phyloP scores from a whole-genome alignment of 1,284 basidiomycete genomes.

The Ganoderma resinaceum region DNA sequence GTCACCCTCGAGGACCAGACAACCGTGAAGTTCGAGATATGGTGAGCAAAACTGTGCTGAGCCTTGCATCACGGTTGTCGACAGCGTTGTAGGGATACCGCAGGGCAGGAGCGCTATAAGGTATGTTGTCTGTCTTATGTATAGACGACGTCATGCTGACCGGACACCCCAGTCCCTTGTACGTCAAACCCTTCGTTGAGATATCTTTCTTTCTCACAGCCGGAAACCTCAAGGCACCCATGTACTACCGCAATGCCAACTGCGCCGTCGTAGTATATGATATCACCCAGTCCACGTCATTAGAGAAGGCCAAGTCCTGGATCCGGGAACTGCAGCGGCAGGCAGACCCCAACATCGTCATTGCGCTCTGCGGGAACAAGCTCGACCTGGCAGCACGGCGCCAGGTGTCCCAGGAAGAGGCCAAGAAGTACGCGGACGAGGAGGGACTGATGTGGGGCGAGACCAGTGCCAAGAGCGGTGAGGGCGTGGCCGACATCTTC shows the following conservation, averaged over 20 bases:
- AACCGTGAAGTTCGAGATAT: conserved; percentile 97
- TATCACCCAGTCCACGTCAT: conserved; percentile 85
- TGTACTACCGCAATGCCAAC: conserved; percentile 92
- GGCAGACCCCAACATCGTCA: conserved; percentile 96
- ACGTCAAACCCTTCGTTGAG: conserved; percentile 20
- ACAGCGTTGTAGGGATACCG: conserved; percentile 76
- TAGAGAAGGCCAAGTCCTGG: conserved; percentile 97
- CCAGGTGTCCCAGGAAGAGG: conserved; percentile 85
- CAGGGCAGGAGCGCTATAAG: conserved; percentile 93
- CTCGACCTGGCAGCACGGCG: conserved; percentile 84
- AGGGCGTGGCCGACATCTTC: conserved; percentile 91
- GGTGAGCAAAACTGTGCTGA: conserved; percentile 58
- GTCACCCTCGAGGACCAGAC: conserved; percentile 90
- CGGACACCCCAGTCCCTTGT: conserved; percentile 37
- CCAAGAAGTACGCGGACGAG: conserved; percentile 93
- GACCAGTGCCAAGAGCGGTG: conserved; percentile 94
- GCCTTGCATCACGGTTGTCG: background rate
- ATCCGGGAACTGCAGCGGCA: conserved; percentile 97
- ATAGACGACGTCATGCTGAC: conserved; percentile 17
- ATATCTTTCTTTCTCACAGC: conserved; percentile 24
- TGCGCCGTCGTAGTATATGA: conserved; percentile 90
- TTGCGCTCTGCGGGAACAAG: conserved; percentile 97
- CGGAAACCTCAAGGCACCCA: conserved; percentile 71
- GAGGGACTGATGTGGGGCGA: conserved; percentile 97
- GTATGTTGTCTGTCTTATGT: conserved; percentile 48